phyloP scores from a whole-genome alignment of 2,329 filamentous ascomycete species.

The Rhytidhysteron rufulum region DNA sequence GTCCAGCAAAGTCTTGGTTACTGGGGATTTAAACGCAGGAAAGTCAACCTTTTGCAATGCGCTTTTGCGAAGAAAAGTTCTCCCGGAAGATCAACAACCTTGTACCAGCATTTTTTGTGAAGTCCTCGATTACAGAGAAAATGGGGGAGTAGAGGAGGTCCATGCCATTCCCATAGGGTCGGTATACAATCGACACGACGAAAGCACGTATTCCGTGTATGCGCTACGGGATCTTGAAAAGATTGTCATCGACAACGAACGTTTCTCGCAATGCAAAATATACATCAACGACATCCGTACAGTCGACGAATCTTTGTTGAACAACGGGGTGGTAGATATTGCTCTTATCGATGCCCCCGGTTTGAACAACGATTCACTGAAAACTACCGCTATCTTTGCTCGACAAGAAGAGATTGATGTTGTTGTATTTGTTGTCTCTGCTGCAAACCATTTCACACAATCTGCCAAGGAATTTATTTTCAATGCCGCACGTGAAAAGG shows the following conservation, averaged over 20 bases:
- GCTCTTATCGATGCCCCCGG: conserved; percentile 95
- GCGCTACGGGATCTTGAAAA: conserved; percentile 73
- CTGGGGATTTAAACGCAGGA: conserved; percentile 92
- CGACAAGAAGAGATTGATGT: conserved; percentile 98
- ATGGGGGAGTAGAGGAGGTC: conserved; percentile 87
- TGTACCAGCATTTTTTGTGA: conserved; percentile 99
- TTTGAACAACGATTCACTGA: conserved; percentile 90
- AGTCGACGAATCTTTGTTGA: conserved; percentile 89
- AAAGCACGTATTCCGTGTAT: conserved; percentile 90
- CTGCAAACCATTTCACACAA: conserved; percentile 95
- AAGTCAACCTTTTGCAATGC: conserved; percentile 99
- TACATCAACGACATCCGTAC: conserved; percentile 87
- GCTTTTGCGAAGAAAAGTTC: conserved; percentile 82
- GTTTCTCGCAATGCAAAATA: conserved; percentile 92
- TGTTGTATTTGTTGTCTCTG: conserved; percentile 96
- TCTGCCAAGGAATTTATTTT: conserved; percentile 98
- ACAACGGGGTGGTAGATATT: conserved; percentile 97
- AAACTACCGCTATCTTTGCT: conserved; percentile 96
- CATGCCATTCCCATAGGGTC: conserved; percentile 85
- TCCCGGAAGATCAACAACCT: conserved; percentile 95
- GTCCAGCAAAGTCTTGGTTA: conserved; percentile 92
- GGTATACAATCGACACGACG: conserved; percentile 82
- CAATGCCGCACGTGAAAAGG: conserved; percentile 92
- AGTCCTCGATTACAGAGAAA: conserved; percentile 87
- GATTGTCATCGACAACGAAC: conserved; percentile 83